These are phyloP conservation scores for Coemansia sp. DNA, from an alignment of 192 early-diverging fungal genomes.

Conservation along the genomic window DNA sequence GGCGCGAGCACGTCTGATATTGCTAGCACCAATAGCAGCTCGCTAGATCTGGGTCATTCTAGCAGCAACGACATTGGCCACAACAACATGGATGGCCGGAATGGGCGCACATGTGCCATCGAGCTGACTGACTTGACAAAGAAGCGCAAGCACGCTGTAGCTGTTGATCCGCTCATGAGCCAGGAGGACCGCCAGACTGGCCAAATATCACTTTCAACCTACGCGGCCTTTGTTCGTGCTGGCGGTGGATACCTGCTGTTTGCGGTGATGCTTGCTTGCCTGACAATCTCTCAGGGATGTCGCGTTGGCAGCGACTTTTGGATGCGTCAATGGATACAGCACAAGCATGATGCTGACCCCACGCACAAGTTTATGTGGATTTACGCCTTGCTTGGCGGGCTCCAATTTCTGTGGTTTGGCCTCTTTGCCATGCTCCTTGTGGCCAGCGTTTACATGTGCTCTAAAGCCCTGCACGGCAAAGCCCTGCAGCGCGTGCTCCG, in stretches of 20 bases:
- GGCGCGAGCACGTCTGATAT: slow-evolving; percentile 3
- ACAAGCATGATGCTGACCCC: slow-evolving; percentile 25
- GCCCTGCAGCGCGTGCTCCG: slow-evolving; percentile 77
- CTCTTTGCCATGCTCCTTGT: slow-evolving; percentile 30
- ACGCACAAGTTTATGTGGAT: slow-evolving; percentile 62
- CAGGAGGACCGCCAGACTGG: slow-evolving; percentile 83
- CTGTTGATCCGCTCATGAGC: slow-evolving; percentile 65
- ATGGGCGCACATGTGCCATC: neutral
- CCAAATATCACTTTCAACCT: slow-evolving; percentile 60
- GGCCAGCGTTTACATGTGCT: slow-evolving; percentile 49
- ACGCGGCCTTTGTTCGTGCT: slow-evolving; percentile 60
- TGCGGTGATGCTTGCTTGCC: slow-evolving; percentile 21
- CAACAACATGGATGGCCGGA: neutral
- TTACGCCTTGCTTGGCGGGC: slow-evolving; percentile 68
- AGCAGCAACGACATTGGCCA: neutral
- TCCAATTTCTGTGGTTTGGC: slow-evolving; percentile 58
- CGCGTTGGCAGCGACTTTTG: slow-evolving; percentile 61
- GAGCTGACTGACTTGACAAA: slow-evolving; percentile 3
- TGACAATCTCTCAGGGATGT: slow-evolving; percentile 32
- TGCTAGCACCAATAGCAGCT: neutral
- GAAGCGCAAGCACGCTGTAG: neutral
- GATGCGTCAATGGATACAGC: slow-evolving; percentile 65
- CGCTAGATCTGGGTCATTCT: neutral
- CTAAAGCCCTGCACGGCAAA: slow-evolving; percentile 63
- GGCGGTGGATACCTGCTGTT: slow-evolving; percentile 29